These are phyloP conservation scores for Colletotrichum tofieldiae DNA, from an alignment of 2,329 filamentous ascomycete genomes.

Conservation along the genomic window DNA sequence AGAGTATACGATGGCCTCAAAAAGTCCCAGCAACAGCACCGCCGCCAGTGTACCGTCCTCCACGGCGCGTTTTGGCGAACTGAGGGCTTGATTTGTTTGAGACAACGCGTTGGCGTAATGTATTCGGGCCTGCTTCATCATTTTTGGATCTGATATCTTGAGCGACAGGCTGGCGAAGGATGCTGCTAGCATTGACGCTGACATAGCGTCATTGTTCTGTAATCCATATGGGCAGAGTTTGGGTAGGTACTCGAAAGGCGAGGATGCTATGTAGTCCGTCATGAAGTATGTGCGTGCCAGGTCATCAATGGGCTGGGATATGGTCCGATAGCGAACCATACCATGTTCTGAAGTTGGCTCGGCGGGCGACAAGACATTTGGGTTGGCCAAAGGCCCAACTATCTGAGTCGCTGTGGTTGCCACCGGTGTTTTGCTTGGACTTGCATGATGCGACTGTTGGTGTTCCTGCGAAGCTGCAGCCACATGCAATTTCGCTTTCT, in stretches of 20 bases:
- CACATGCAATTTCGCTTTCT: neutral
- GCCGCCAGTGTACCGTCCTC: constrained; percentile 48
- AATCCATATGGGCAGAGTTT: constrained; percentile 38
- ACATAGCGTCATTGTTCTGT: constrained; percentile 42
- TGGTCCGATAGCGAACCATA: constrained; percentile 30
- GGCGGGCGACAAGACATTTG: constrained; percentile 3
- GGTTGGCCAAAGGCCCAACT: neutral
- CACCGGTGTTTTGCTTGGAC: constrained; percentile 9
- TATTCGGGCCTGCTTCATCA: constrained; percentile 44
- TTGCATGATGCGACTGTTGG: neutral
- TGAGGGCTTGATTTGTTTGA: constrained; percentile 40
- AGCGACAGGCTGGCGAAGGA: constrained; percentile 47
- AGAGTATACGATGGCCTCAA: constrained; percentile 49
- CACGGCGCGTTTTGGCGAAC: constrained; percentile 43
- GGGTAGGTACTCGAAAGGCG: constrained; percentile 48
- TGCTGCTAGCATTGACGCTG: constrained; percentile 46
- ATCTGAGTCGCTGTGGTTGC: neutral
- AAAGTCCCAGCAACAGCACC: constrained; percentile 49
- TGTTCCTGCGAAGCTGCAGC: constrained; percentile 4
- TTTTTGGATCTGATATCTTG: constrained; percentile 29
- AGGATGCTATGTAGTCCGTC: constrained; percentile 47
- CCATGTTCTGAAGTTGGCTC: constrained; percentile 1
- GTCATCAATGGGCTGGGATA: constrained; percentile 29
- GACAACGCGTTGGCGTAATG: constrained; percentile 45
- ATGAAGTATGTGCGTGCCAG: constrained; percentile 47